Conservation (phyloP, 1,139 yeast genomes). For the Yamadazyma blattariae region DNA sequence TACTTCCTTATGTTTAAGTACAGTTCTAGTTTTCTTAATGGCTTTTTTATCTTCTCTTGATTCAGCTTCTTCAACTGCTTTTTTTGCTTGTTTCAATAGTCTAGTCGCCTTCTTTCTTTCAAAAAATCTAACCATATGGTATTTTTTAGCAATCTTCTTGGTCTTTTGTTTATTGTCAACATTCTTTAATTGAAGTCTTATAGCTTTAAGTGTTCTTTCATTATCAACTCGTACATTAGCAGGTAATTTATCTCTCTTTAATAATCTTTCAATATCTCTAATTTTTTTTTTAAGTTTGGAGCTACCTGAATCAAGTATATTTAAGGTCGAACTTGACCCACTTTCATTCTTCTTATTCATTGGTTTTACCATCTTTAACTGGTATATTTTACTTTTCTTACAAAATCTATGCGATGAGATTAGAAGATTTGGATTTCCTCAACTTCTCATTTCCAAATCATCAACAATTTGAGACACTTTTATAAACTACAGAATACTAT, state of each 20-base stretch:
- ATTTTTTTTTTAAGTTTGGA: slow-evolving; percentile 77
- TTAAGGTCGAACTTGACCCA: neutral
- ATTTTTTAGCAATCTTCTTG: slow-evolving; percentile 66
- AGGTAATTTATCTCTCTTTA: slow-evolving; percentile 61
- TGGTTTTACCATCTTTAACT: neutral
- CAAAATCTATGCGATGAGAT: neutral
- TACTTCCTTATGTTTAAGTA: slow-evolving; percentile 56
- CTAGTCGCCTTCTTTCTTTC: slow-evolving; percentile 87
- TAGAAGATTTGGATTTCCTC: no score
- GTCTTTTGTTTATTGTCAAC: slow-evolving; percentile 51
- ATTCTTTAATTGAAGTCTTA: slow-evolving; percentile 61
- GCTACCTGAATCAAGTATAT: slow-evolving; percentile 35
- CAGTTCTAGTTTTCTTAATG: slow-evolving; percentile 49
- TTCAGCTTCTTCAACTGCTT: slow-evolving; percentile 39
- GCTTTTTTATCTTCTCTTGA: slow-evolving; percentile 48
- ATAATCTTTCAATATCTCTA: slow-evolving; percentile 76
- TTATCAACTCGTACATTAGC: slow-evolving; percentile 77
- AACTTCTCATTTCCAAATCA: no score
- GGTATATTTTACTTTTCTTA: neutral
- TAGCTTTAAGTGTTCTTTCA: slow-evolving; percentile 80
- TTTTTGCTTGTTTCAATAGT: slow-evolving; percentile 62
- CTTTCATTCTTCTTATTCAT: neutral
- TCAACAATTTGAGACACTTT: no score
- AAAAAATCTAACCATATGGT: slow-evolving; percentile 92
- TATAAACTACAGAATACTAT: no score